Conservation (phyloP, 768 basidiomycete genomes). For the Paxillus ammoniavirescens region DNA sequence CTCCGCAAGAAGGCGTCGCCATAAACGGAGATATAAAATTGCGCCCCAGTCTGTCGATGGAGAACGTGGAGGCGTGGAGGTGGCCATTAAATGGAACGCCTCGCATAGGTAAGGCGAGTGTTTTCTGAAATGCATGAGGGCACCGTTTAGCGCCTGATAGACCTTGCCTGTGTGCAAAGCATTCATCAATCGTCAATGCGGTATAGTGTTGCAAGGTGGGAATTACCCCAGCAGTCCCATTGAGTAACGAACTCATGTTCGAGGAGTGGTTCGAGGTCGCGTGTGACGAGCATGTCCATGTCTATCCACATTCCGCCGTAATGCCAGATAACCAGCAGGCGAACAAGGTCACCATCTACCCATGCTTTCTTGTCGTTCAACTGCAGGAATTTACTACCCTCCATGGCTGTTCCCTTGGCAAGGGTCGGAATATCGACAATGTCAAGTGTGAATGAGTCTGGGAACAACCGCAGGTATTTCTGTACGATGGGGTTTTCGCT, state of each 20-base stretch:
- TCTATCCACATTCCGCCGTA: conserved; percentile 96
- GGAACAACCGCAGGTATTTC: conserved; percentile 60
- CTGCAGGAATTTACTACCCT: conserved; percentile 57
- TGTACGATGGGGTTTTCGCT: conserved; percentile 53
- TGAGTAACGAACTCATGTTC: conserved; percentile 97
- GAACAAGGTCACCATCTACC: conserved; percentile 93
- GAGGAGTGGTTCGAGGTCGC: conserved; percentile 79
- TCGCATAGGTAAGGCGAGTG: conserved; percentile 97
- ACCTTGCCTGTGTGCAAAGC: conserved; percentile 51
- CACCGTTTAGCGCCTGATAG: conserved; percentile 84
- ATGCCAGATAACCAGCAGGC: conserved; percentile 83
- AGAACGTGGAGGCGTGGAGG: conserved; percentile 67
- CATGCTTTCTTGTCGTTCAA: conserved; percentile 79
- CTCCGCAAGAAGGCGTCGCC: conserved; percentile 74
- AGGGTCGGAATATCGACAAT: conserved; percentile 66
- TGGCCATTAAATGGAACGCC: conserved; percentile 88
- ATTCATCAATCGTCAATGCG: conserved; percentile 4
- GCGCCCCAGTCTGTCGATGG: conserved; percentile 94
- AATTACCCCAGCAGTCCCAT: conserved; percentile 95
- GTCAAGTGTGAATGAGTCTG: conserved; percentile 66
- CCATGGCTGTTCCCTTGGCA: conserved; percentile 75
- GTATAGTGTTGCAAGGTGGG: background rate
- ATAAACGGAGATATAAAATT: conserved; percentile 85
- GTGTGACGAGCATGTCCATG: conserved; percentile 91
- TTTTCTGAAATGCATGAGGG: conserved; percentile 87